phyloP scores from a whole-genome alignment of 305 asterid genomes.

The Fraxinus nigra region DNA sequence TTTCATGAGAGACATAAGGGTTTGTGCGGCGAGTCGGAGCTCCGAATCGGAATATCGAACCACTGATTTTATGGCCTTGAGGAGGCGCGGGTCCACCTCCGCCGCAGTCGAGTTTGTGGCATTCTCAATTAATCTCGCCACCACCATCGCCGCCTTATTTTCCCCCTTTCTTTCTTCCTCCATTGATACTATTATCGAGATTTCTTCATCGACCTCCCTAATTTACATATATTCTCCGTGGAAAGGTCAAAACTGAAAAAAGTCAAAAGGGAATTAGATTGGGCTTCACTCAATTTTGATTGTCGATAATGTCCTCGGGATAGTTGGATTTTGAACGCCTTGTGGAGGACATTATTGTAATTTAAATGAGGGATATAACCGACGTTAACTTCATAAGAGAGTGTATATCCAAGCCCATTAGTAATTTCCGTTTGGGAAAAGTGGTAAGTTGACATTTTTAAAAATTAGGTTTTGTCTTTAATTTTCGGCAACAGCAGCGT shows the following conservation, averaged over 20 bases:
- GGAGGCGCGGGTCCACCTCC: slow-evolving; percentile 76
- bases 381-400: not conserved
- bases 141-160: slow-evolving; percentile 27
- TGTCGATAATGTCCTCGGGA: not conserved
- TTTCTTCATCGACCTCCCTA: not conserved
- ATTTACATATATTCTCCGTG: not conserved
- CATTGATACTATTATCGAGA: slow-evolving; percentile 18
- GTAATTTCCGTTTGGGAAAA: not conserved
- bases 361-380: not conserved
- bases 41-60: slow-evolving; percentile 79
- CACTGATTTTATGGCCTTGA: slow-evolving; percentile 73
- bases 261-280: not conserved
- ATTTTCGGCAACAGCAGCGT: too few species aligned
- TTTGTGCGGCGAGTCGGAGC: slow-evolving; percentile 70
- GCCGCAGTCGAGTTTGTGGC: slow-evolving; percentile 72
- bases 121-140: slow-evolving; percentile 50
- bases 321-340: not conserved
- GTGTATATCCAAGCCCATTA: not conserved
- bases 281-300: slow-evolving; percentile 9
- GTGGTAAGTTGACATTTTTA: too few species aligned
- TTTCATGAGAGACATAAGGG: slow-evolving; percentile 76
- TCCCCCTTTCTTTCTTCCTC: slow-evolving; percentile 39
- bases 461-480: too few species aligned
- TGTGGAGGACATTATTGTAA: not conserved
- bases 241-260: not conserved